phyloP scores from a whole-genome alignment of 805 yeast species.

The Spathaspora arborariae region DNA sequence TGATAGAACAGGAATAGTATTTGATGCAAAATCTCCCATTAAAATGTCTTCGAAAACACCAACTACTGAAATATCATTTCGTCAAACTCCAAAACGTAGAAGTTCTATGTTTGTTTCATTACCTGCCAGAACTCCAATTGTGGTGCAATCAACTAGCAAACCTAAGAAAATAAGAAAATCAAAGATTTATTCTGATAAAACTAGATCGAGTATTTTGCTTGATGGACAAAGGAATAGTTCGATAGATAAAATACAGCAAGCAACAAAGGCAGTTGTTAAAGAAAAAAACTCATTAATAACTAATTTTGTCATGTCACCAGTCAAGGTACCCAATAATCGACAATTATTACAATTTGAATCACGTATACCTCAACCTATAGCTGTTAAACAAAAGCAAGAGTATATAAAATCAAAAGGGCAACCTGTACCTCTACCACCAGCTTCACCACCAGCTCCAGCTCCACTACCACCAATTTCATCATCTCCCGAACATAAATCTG shows the following conservation, averaged over 20 bases:
- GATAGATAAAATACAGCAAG: background rate
- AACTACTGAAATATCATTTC: background rate
- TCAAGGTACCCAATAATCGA: conserved; percentile 5
- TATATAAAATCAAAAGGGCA: background rate
- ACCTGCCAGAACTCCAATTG: conserved; percentile 37
- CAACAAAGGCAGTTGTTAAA: no score
- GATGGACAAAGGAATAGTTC: background rate
- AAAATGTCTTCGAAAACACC: background rate
- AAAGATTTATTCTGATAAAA: background rate
- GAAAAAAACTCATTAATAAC: background rate
- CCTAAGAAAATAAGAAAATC: conserved; percentile 2
- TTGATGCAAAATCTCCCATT: background rate
- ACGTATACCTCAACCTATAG: background rate
- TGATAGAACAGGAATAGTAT: conserved; percentile 16
- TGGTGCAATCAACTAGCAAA: conserved; percentile 17
- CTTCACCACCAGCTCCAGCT: background rate
- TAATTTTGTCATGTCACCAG: conserved; percentile 9
- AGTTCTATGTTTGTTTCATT: conserved; percentile 33
- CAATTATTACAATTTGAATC: conserved; percentile 2
- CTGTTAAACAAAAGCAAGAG: background rate
- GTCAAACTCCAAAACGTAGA: conserved; percentile 25
- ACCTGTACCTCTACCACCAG: no score
- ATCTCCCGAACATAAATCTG: background rate
- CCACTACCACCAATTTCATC: background rate
- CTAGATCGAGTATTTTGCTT: background rate